Percentiles rank a stretch among this genome's conserved stretches.
These are phyloP conservation scores for Tolypocladium inflatum DNA, from an alignment of 2,329 filamentous ascomycete genomes.

Conservation along the genomic window DNA sequence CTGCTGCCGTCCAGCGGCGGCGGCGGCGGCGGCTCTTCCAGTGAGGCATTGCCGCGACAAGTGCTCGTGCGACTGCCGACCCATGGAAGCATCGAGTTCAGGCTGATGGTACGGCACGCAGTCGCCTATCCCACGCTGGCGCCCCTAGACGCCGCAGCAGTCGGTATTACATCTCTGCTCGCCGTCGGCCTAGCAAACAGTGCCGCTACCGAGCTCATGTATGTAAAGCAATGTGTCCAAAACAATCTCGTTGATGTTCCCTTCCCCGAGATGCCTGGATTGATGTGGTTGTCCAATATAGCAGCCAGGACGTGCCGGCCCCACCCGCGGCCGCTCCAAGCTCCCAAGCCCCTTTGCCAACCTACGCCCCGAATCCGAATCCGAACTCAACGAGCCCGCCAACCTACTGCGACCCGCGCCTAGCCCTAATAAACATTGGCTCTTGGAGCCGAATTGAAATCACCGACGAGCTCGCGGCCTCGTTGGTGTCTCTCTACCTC, in stretches of 20 bases:
- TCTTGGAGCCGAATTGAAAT: background rate
- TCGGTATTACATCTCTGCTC: background rate
- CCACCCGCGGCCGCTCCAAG: too few relatives aligned
- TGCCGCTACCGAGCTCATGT: background rate
- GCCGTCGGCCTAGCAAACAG: background rate
- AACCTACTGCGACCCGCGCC: background rate
- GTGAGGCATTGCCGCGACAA: background rate
- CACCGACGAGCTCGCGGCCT: background rate
- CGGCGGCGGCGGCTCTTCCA: background rate
- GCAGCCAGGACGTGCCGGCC: too few relatives aligned
- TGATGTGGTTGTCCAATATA: too few relatives aligned
- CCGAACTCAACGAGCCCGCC: background rate
- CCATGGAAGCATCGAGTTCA: background rate
- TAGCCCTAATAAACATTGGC: background rate
- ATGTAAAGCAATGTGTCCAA: too few relatives aligned
- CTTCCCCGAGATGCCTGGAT: too few relatives aligned
- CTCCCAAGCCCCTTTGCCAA: too few relatives aligned
- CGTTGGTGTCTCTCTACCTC: constrained; percentile 14
- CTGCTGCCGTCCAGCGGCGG: background rate
- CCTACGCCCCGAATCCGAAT: too few relatives aligned
- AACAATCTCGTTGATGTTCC: too few relatives aligned
- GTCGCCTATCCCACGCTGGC: background rate
- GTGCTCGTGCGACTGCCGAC: background rate
- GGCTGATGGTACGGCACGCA: background rate
- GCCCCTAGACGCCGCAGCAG: background rate